Base-by-base conservation (phyloP, 2,329 filamentous ascomycete genomes). In the Aspergillus tamarii region DNA sequence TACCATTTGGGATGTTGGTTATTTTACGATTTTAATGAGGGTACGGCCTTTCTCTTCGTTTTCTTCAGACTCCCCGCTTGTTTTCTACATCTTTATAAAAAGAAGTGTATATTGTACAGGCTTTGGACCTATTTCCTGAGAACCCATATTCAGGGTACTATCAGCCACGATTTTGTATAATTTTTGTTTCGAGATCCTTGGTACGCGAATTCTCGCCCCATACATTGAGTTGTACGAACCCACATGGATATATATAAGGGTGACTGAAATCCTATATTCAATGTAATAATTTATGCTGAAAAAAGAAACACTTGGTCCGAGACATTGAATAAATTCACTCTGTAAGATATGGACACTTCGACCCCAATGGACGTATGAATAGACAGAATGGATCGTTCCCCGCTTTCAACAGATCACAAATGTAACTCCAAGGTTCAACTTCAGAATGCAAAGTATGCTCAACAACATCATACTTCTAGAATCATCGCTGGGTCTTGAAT, bases 371-470 rank as follows among this genome's bases (percentile, higher is more conserved):
- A 54, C 52, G 23, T 23, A 30, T 50, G 46, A 21, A 39, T 23
- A 36, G 34, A 36, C 32, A 36, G 52, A 39, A 36, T 55, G 23
- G 21, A 26, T 55, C n/a, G 21, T 55, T 32, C n/a, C 52, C 39
- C 30, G 34, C 32, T 26, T 39, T 39, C 52, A 55, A 55, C 48
- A 26, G 12, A 16, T 39, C 52, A 39, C 28, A 39, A 55, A 55
- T 32, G 52, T 55, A 36, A 19, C 52, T 23, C 52, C 52, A 55
- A 39, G 32, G 10, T 21, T 55, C 52, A 39, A 55, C 21, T 26
- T 55, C 45, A 48, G 43, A 34, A 45, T 36, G 57, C 39, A 45
- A 60, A 55, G 36, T 34, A 36, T 50, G 34, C 34, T 53, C n/a
- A 43, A 45, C 4, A 7, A 36, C 36, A 55, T 21, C 50, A 55